phyloP scores from a whole-genome alignment of 2,329 filamentous ascomycete species.

The Phaeoacremonium minimum region DNA sequence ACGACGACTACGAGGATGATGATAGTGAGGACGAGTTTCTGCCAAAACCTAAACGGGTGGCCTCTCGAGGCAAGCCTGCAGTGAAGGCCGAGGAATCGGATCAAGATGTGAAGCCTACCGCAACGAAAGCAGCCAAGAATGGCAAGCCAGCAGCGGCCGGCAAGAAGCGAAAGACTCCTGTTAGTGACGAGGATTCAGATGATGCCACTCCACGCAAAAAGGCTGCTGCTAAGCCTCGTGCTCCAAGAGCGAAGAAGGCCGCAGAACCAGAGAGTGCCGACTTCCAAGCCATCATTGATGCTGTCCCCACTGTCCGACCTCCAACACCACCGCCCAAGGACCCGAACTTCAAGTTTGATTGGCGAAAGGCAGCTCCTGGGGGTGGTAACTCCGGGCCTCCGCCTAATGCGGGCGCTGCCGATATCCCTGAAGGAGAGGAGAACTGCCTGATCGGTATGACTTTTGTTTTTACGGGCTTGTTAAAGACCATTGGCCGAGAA shows the following conservation, averaged over 20 bases:
- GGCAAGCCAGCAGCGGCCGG: too few relatives aligned
- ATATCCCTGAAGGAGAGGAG: constrained; percentile 77
- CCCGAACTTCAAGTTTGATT: constrained; percentile 75
- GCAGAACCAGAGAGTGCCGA: constrained; percentile 63
- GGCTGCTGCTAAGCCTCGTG: constrained; percentile 53
- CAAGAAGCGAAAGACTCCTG: constrained; percentile 9
- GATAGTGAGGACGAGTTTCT: constrained; percentile 66
- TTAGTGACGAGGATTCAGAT: constrained; percentile 8
- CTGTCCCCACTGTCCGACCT: constrained; percentile 75
- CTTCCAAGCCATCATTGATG: constrained; percentile 81
- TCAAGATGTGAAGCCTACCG: constrained; percentile 23
- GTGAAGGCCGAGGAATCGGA: constrained; percentile 24
- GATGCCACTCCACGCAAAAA: constrained; percentile 40
- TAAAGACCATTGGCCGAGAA: constrained; percentile 76
- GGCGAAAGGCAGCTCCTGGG: constrained; percentile 54
- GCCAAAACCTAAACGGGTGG: constrained; percentile 56
- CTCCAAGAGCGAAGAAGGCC: constrained; percentile 59
- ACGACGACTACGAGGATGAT: constrained; percentile 72
- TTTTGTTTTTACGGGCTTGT: constrained; percentile 92
- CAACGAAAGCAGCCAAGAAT: constrained; percentile 22
- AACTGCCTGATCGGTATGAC: constrained; percentile 86
- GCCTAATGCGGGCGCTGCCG: constrained; percentile 57
- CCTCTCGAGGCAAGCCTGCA: constrained; percentile 35
- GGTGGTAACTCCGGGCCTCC: constrained; percentile 61
- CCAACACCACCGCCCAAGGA: constrained; percentile 78